Percentiles rank a stretch among this genome's conserved stretches.
Evolutionary conservation across 148 eudicot genomes (phyloP).

Genomic region (Persicaria tinctoria): DNA sequence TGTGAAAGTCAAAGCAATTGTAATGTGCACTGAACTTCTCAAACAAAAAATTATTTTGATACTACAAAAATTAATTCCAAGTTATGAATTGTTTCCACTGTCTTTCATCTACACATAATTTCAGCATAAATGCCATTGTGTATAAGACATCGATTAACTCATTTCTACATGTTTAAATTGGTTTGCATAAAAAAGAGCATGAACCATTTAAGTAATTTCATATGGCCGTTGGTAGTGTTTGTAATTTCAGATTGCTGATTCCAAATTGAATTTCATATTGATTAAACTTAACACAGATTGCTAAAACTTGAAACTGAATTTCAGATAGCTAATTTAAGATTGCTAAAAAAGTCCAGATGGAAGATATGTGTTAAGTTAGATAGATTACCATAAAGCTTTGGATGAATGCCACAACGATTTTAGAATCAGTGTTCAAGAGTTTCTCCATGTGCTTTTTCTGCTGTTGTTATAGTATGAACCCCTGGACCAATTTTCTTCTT

Average conservation of each 20-base stretch:
- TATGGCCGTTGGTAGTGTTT: no score
- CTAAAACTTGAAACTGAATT: no score
- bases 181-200: no score
- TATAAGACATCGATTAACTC: no score
- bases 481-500: slow-evolving; percentile 68
- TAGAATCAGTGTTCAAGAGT: slow-evolving; percentile 37
- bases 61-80: not conserved
- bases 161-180: no score
- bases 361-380: not conserved
- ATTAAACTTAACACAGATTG: no score
- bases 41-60: not conserved
- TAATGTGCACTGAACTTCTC: not conserved
- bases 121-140: not conserved
- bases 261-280: no score
- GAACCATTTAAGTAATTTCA: no score
- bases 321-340: no score
- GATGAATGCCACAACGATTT: slow-evolving; percentile 50
- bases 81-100: not conserved
- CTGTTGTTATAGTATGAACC: slow-evolving; percentile 42
- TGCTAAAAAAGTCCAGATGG: no score
- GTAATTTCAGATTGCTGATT: no score
- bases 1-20: not conserved
- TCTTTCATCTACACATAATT: not conserved
- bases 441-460: slow-evolving; percentile 46
- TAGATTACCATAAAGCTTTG: slow-evolving; percentile 46